Percentiles rank a stretch among this genome's conserved stretches.
phyloP scores from a whole-genome alignment of 1,284 basidiomycete species.

The Austroboletus novae-zelandiae region DNA sequence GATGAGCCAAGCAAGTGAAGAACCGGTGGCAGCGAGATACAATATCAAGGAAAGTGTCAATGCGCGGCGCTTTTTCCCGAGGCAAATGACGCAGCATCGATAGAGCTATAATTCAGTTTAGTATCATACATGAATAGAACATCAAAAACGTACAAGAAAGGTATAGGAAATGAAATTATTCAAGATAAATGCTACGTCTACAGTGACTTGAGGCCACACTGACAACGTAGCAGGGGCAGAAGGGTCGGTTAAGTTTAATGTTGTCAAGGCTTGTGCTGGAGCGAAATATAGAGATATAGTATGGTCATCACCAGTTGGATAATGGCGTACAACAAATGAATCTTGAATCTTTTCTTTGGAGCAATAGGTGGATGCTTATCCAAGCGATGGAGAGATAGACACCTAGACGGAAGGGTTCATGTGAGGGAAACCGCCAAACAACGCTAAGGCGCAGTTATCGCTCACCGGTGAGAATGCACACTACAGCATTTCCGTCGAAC shows the following conservation, averaged over 20 bases:
- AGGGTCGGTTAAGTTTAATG: slow-evolving; percentile 6
- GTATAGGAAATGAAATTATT: slow-evolving; percentile 24
- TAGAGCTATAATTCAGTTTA: slow-evolving; percentile 19
- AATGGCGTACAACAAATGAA: slow-evolving; percentile 15
- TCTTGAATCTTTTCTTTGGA: slow-evolving; percentile 16
- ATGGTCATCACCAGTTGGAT: slow-evolving; percentile 20
- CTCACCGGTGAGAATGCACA: slow-evolving; percentile 19
- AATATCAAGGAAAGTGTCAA: too few species aligned
- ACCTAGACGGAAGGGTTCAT: slow-evolving; percentile 8
- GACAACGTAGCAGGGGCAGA: slow-evolving; percentile 8
- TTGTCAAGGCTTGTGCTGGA: slow-evolving; percentile 10
- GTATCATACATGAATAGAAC: background rate
- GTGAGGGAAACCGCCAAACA: background rate
- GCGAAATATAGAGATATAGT: slow-evolving; percentile 18
- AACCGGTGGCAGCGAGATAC: too few species aligned
- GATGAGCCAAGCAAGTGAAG: background rate
- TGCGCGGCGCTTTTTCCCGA: too few species aligned
- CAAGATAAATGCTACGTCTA: slow-evolving; percentile 15
- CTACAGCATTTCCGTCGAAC: slow-evolving; percentile 19
- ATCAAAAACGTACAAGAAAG: slow-evolving; percentile 16
- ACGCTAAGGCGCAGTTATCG: background rate
- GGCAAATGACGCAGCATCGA: slow-evolving; percentile 23
- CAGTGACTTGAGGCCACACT: slow-evolving; percentile 15
- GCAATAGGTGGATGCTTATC: slow-evolving; percentile 14
- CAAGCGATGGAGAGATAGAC: slow-evolving; percentile 17